These are phyloP conservation scores for Triangularia setosa DNA, from an alignment of 2,329 filamentous ascomycete species.

Conservation along the genomic window DNA sequence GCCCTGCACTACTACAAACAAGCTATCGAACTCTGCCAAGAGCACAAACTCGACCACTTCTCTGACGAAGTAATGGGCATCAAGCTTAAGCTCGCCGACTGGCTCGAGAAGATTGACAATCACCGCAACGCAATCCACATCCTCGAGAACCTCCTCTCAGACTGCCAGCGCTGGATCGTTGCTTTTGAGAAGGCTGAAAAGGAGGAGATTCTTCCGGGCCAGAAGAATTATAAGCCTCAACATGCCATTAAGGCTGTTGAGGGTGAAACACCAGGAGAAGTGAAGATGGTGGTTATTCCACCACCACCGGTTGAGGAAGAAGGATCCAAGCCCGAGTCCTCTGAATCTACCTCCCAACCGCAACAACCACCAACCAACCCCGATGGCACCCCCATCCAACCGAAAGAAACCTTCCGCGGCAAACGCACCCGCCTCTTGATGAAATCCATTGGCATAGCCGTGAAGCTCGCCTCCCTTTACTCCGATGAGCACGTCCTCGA, in stretches of 20 bases:
- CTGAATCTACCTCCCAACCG: too few species aligned
- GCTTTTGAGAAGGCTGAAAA: conserved; percentile 48
- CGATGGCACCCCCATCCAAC: conserved; percentile 17
- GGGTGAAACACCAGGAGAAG: background rate
- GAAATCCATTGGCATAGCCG: conserved; percentile 69
- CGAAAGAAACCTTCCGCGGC: conserved; percentile 48
- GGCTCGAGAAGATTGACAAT: conserved; percentile 74
- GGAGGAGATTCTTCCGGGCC: conserved; percentile 39
- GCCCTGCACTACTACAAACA: conserved; percentile 81
- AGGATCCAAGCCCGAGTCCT: conserved; percentile 7
- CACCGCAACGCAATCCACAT: conserved; percentile 69
- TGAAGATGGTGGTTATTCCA: conserved; percentile 14
- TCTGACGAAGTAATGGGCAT: conserved; percentile 89
- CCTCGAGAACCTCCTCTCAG: conserved; percentile 68
- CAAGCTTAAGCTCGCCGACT: conserved; percentile 72
- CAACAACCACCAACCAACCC: conserved; percentile 8
- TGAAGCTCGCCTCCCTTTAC: conserved; percentile 85
- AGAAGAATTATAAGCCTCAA: background rate
- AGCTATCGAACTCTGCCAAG: conserved; percentile 69
- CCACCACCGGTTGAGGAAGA: conserved; percentile 16
- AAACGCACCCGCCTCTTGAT: conserved; percentile 65
- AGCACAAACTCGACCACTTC: conserved; percentile 78
- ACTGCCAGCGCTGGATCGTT: conserved; percentile 62
- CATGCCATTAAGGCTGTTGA: conserved; percentile 26
- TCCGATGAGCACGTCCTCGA: conserved; percentile 71